Evolutionary conservation across 805 yeast species (phyloP).

Genomic region (Monosporozyma yasuniensis): DNA sequence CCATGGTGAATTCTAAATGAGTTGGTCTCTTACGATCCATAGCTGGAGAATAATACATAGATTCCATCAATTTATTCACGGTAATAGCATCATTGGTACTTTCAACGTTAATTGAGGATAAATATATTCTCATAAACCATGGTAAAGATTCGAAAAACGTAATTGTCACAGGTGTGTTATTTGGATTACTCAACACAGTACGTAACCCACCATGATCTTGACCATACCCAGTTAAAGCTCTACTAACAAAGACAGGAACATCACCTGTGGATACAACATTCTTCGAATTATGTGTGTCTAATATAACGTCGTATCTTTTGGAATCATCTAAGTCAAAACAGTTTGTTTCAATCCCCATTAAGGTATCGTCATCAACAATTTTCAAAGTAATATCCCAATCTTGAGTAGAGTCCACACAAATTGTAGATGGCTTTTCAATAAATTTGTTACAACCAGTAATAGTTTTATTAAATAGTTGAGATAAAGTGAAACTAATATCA

Average conservation of each 20-base stretch:
- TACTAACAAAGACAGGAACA: slow-evolving; percentile 65
- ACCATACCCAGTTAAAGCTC: slow-evolving; percentile 86
- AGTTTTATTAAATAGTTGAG: slow-evolving; percentile 59
- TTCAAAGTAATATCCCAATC: slow-evolving; percentile 39
- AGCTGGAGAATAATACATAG: slow-evolving; percentile 64
- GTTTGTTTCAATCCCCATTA: slow-evolving; percentile 29
- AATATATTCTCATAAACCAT: slow-evolving; percentile 81
- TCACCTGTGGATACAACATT: slow-evolving; percentile 31
- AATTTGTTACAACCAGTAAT: slow-evolving; percentile 57
- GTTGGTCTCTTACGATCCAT: slow-evolving; percentile 73
- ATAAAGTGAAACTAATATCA: slow-evolving; percentile 42
- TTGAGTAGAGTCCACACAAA: slow-evolving; percentile 34
- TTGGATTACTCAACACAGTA: slow-evolving; percentile 64
- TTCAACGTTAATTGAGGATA: slow-evolving; percentile 52
- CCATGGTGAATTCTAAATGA: slow-evolving; percentile 62
- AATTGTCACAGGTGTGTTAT: slow-evolving; percentile 39
- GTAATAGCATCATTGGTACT: slow-evolving; percentile 12
- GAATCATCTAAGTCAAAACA: slow-evolving; percentile 30
- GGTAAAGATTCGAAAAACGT: slow-evolving; percentile 77
- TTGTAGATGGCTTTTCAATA: slow-evolving; percentile 35
- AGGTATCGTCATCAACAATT: slow-evolving; percentile 18
- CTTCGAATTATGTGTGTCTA: slow-evolving; percentile 38
- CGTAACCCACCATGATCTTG: slow-evolving; percentile 88
- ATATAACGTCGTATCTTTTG: slow-evolving; percentile 23
- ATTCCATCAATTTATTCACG: slow-evolving; percentile 35